Percentiles rank a stretch among this genome's conserved stretches.
Conservation (phyloP, 2,329 filamentous ascomycete species). For the Tolypocladium sp. region DNA sequence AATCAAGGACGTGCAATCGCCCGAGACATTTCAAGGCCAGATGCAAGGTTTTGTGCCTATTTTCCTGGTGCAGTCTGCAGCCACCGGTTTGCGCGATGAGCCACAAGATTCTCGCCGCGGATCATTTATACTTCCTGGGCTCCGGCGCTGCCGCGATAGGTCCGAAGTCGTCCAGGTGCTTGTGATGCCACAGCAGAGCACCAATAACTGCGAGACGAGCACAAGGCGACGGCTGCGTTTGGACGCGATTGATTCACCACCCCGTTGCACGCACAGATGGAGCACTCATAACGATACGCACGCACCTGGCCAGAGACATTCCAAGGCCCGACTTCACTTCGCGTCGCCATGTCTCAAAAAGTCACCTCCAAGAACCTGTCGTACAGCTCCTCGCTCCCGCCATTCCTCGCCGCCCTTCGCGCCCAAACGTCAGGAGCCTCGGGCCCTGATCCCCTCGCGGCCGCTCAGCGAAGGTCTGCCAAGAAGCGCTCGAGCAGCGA, state of each 20-base stretch:
- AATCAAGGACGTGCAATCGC: neutral
- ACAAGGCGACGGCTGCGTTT: neutral
- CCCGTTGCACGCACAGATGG: neutral
- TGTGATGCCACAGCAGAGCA: neutral
- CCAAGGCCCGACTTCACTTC: neutral
- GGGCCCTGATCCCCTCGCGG: conserved; percentile 43
- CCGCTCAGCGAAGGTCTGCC: conserved; percentile 36
- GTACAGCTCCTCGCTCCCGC: conserved; percentile 52
- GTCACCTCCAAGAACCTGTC: conserved; percentile 64
- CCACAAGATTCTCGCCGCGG: neutral
- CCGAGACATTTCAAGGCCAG: neutral
- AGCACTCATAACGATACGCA: neutral
- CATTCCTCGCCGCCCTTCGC: conserved; percentile 50
- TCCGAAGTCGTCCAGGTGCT: neutral
- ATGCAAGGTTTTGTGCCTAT: neutral
- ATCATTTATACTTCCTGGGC: neutral
- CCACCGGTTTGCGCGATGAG: neutral
- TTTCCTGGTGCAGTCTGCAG: neutral
- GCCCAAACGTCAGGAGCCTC: conserved; percentile 39
- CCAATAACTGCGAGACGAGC: neutral
- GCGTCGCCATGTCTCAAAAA: conserved; percentile 38
- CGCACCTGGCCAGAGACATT: neutral
- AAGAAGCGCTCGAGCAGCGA: conserved; percentile 53
- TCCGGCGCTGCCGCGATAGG: neutral
- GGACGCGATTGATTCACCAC: neutral